A percentile compares a stretch with the other conserved stretches of the same genome.
Conservation (phyloP, 2,329 filamentous ascomycete species). For the Hypoxylon sp. region DNA sequence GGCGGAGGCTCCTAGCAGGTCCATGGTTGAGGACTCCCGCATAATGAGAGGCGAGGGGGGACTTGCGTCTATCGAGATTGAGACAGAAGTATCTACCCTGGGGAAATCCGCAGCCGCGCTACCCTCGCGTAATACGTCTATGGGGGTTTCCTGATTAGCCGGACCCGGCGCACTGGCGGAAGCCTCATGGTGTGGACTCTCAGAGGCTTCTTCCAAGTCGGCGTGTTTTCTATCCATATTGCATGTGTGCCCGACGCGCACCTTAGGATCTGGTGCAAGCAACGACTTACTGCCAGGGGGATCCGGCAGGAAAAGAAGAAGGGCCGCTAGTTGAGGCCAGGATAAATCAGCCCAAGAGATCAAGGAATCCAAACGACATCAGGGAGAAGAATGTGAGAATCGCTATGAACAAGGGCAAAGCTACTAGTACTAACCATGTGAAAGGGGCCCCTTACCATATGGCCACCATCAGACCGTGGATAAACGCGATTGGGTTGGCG, state of each 20-base stretch:
- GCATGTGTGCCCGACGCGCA: slow-evolving; percentile 22
- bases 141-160: slow-evolving; percentile 31
- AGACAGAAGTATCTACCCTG: slow-evolving; percentile 29
- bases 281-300: slow-evolving; percentile 21
- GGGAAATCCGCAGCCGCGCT: slow-evolving; percentile 29
- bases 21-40: slow-evolving; percentile 39
- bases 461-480: slow-evolving; percentile 35
- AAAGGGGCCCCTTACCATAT: slow-evolving; percentile 28
- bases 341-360: slow-evolving; percentile 23
- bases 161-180: slow-evolving; percentile 22
- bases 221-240: slow-evolving; percentile 37
- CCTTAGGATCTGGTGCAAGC: slow-evolving; percentile 20
- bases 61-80: slow-evolving; percentile 38
- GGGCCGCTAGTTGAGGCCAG: slow-evolving; percentile 17
- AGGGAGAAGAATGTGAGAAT: slow-evolving; percentile 27
- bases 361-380: slow-evolving; percentile 21
- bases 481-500: slow-evolving; percentile 46
- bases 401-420: slow-evolving; percentile 26
- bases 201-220: slow-evolving; percentile 23
- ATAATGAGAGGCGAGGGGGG: slow-evolving; percentile 30
- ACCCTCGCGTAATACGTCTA: slow-evolving; percentile 30
- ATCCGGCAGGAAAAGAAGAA: slow-evolving; percentile 28
- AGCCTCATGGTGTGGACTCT: slow-evolving; percentile 29
- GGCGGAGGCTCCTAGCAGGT: slow-evolving; percentile 41
- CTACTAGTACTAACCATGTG: slow-evolving; percentile 38